A percentile compares a stretch with the other conserved stretches of the same genome.
phyloP scores from a whole-genome alignment of 768 basidiomycete species.

The Mycena indigotica region DNA sequence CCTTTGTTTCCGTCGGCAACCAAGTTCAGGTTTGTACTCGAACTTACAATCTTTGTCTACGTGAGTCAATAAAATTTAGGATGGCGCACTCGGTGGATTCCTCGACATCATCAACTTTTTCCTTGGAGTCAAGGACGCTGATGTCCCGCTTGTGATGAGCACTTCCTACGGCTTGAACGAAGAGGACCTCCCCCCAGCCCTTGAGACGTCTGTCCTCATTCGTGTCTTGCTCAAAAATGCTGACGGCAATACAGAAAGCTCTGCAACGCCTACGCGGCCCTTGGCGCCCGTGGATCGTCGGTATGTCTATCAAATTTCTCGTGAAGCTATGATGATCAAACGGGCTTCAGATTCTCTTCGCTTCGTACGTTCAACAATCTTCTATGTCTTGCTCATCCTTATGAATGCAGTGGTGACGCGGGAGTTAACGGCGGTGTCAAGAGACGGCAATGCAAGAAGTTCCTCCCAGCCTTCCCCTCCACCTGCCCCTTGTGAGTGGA shows the following conservation, averaged over 20 bases:
- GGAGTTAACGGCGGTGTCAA: constrained; percentile 36
- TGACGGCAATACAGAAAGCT: constrained; percentile 8
- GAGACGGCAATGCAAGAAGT: constrained; percentile 6
- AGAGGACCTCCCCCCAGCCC: constrained; percentile 40
- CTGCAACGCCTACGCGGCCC: constrained; percentile 37
- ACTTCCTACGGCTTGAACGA: constrained; percentile 70
- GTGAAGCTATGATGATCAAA: not conserved
- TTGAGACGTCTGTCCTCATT: not conserved
- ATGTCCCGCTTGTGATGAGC: constrained; percentile 57
- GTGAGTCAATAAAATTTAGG: constrained; percentile 6
- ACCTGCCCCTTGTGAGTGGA: constrained; percentile 3
- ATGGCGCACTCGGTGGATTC: constrained; percentile 38
- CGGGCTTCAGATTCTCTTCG: not conserved
- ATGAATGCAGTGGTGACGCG: constrained; percentile 50
- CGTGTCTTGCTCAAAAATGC: not conserved
- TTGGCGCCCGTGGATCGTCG: constrained; percentile 42
- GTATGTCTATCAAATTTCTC: not conserved
- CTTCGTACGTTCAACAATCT: constrained; percentile 31
- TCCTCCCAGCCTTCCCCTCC: constrained; percentile 7
- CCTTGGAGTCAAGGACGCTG: constrained; percentile 38
- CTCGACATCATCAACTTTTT: constrained; percentile 64
- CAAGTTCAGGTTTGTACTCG: constrained; percentile 1
- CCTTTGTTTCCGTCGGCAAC: constrained; percentile 24
- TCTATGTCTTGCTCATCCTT: constrained; percentile 47
- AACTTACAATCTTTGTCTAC: not conserved